Evolutionary conservation across 1,284 basidiomycete species (phyloP).

Genomic region (Cutaneotrichosporon dermatis): DNA sequence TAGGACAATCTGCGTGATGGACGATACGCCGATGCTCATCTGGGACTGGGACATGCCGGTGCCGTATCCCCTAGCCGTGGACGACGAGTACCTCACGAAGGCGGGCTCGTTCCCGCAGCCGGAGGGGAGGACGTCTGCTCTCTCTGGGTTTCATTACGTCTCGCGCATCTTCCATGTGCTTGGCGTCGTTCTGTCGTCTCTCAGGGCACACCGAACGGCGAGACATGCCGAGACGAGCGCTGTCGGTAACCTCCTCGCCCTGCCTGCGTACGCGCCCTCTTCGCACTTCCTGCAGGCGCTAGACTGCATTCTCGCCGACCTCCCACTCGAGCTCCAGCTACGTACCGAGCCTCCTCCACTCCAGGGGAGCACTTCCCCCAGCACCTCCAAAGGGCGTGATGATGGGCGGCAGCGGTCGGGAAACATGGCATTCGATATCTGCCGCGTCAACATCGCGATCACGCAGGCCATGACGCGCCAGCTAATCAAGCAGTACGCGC

Average conservation of each 20-base stretch:
- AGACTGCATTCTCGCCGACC: not conserved
- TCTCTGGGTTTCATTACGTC: not conserved
- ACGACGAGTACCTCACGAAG: not conserved
- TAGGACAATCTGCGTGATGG: not conserved
- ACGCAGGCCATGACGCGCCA: not conserved
- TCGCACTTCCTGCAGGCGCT: not conserved
- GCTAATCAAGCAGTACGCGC: not conserved
- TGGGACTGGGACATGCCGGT: not conserved
- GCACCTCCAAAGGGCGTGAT: too few relatives aligned
- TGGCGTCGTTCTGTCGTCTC: not conserved
- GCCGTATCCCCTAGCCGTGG: not conserved
- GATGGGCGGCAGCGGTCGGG: too few relatives aligned
- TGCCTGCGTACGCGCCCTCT: not conserved
- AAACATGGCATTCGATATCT: not conserved
- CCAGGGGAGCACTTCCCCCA: too few relatives aligned
- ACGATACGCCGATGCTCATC: not conserved
- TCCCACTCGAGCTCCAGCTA: not conserved
- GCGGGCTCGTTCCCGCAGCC: not conserved
- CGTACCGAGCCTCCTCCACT: not conserved
- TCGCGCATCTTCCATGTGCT: not conserved
- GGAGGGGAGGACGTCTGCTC: not conserved
- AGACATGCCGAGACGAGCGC: not conserved
- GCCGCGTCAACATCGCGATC: constrained; percentile 1
- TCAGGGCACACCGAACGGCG: not conserved
- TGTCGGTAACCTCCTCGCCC: not conserved